Evolutionary conservation across 805 yeast genomes (phyloP).

Genomic region (Vanderwaltozyma yarrowii): DNA sequence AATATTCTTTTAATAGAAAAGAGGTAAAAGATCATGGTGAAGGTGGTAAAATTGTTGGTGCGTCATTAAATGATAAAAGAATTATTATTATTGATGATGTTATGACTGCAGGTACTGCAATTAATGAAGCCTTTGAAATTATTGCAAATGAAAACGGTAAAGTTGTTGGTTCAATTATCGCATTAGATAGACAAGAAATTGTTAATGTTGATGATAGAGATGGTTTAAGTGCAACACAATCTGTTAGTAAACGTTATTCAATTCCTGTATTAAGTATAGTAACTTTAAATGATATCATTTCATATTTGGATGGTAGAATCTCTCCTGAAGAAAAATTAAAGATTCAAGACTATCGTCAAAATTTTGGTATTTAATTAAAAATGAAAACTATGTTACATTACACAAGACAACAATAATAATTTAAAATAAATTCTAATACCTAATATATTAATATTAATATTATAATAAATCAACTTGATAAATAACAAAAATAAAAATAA

Average conservation of each 20-base stretch:
- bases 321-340: slow-evolving; percentile 46
- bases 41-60: slow-evolving; percentile 92
- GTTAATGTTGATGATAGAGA: slow-evolving; percentile 43
- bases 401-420: too few relatives aligned
- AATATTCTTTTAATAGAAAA: slow-evolving; percentile 93
- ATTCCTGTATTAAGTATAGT: slow-evolving; percentile 84
- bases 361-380: slow-evolving; percentile 26
- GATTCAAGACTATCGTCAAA: slow-evolving; percentile 46
- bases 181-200: slow-evolving; percentile 92
- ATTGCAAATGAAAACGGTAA: slow-evolving; percentile 59
- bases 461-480: too few relatives aligned
- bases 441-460: too few relatives aligned
- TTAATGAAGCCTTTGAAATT: slow-evolving; percentile 83
- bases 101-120: slow-evolving; percentile 98
- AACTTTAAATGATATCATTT: slow-evolving; percentile 61
- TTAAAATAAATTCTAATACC: too few relatives aligned
- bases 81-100: slow-evolving; percentile 91
- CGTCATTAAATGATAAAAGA: slow-evolving; percentile 56
- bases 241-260: slow-evolving; percentile 56
- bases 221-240: slow-evolving; percentile 64
- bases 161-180: slow-evolving; percentile 78
- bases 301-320: slow-evolving; percentile 46
- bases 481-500: too few relatives aligned
- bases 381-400: too few relatives aligned
- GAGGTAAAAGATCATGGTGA: slow-evolving; percentile 97